Evolutionary conservation across 164 flowering plant genomes (phyloP), one percentile per base, ranked within the genome.

Genomic region (Brasenia schreberi): DNA sequence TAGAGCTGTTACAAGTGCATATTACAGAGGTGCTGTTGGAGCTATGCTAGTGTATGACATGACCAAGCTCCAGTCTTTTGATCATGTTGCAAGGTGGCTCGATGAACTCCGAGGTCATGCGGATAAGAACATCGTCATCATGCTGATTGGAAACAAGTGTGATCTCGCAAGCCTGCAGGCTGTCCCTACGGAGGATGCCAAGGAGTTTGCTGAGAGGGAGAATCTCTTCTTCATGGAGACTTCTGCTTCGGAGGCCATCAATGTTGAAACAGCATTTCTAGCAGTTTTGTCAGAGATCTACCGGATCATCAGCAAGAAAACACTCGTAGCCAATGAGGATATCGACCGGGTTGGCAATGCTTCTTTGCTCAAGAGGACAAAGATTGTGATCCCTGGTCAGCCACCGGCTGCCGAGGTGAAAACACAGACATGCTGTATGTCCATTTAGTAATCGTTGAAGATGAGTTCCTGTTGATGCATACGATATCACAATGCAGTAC

Each of bases 201-300:
- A 23, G 2, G 27, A 87, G 68, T 85, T 87, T 73, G 93, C 93
- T 0, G 80, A 85, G 64, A 72, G 85, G 63, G 92, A 85, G 74
- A 84, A 81, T 69, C 81, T 86, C 2, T 85, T 77, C 79, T 86
- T 86, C 56, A 85, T 86, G 86, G 92, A 86, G 72, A 86, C 87
- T 45, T 86, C 88, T 4, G 92, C 92, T 18, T 78, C 85, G 0
- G 82, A 87, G 63, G 71, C 89, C 63, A 85, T 84, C 62, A 87
- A 85, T 63, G 87, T 87, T 5, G 92, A 87, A 59, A 77, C 76
- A 19, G 89, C 92, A 3, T 87, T 87, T 63, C 59, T 84, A 18
- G 82, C 81, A 0, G 61, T 85, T 43, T 65, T 85, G 52, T 79
- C 82, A 0, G 84, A 87, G 70, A 85, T 87, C 59, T 85, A 85